phyloP scores from a whole-genome alignment of 345 rosid genomes.

The Citrus medica region DNA sequence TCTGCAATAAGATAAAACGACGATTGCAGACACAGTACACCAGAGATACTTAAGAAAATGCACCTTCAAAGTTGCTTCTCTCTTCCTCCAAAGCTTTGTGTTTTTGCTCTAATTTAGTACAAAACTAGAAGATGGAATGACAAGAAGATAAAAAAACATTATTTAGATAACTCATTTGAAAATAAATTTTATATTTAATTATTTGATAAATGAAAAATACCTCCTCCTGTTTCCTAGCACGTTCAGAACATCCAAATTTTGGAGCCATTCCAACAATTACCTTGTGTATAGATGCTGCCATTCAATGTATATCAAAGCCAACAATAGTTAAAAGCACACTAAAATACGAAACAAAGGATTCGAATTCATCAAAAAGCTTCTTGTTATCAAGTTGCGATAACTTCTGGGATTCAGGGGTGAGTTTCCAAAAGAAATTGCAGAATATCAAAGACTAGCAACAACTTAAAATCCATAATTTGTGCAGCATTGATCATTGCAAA shows the following conservation, averaged over 20 bases:
- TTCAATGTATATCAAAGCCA: conserved; percentile 34
- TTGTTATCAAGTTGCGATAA: conserved; percentile 45
- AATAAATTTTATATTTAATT: neutral
- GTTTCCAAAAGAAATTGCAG: conserved; percentile 37
- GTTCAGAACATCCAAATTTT: conserved; percentile 58
- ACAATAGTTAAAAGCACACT: neutral
- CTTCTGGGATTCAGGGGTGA: conserved; percentile 50
- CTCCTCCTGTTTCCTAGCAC: conserved; percentile 91
- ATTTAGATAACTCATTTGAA: neutral
- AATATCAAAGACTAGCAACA: conserved; percentile 7
- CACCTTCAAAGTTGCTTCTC: conserved; percentile 80
- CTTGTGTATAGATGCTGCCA: conserved; percentile 59
- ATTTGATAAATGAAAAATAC: conserved; percentile 26
- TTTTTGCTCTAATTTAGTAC: conserved; percentile 76
- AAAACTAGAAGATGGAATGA: conserved; percentile 47
- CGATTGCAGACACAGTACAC: neutral
- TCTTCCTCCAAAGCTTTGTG: conserved; percentile 78
- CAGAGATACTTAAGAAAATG: neutral
- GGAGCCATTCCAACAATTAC: conserved; percentile 87
- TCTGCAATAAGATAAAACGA: neutral
- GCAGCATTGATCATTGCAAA: neutral
- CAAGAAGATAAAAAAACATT: conserved; percentile 13
- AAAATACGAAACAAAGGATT: conserved; percentile 6
- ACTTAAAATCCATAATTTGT: neutral
- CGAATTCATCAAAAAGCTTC: conserved; percentile 56